These are phyloP conservation scores for Dothideomycetes sp. DNA, from an alignment of 2,329 filamentous ascomycete species.

Conservation along the genomic window DNA sequence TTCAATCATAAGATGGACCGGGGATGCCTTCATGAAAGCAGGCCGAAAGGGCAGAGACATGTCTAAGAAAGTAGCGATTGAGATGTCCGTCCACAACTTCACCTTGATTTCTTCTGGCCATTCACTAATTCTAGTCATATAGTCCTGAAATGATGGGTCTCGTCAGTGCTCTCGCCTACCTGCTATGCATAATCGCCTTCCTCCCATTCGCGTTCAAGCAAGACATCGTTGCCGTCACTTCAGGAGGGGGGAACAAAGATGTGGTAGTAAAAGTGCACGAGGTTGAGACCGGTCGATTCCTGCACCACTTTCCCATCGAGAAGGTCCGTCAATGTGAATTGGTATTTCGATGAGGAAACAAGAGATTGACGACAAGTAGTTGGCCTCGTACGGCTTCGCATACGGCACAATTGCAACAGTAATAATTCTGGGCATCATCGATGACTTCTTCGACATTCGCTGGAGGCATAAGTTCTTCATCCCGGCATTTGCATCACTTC, in stretches of 20 bases:
- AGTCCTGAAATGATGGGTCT: slow-evolving; percentile 94
- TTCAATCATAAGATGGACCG: slow-evolving; percentile 86
- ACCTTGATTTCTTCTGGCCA: slow-evolving; percentile 1
- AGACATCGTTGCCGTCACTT: slow-evolving; percentile 90
- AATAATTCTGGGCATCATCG: slow-evolving; percentile 81
- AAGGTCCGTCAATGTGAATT: slow-evolving; percentile 49
- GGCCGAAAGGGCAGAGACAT: slow-evolving; percentile 86
- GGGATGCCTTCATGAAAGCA: slow-evolving; percentile 74
- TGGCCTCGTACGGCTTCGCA: slow-evolving; percentile 89
- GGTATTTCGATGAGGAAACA: background rate
- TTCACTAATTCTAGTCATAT: slow-evolving; percentile 5
- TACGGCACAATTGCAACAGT: slow-evolving; percentile 87
- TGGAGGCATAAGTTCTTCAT: slow-evolving; percentile 99
- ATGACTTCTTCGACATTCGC: slow-evolving; percentile 94
- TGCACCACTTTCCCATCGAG: slow-evolving; percentile 88
- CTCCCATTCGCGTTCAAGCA: slow-evolving; percentile 98
- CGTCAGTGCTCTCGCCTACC: slow-evolving; percentile 83
- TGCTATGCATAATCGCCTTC: slow-evolving; percentile 80
- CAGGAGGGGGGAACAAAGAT: slow-evolving; percentile 84
- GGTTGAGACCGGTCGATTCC: slow-evolving; percentile 69
- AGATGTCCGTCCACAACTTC: slow-evolving; percentile 48
- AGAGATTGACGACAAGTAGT: slow-evolving; percentile 35
- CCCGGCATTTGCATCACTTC: slow-evolving; percentile 83
- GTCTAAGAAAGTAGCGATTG: slow-evolving; percentile 61
- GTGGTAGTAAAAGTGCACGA: slow-evolving; percentile 63